Evolutionary conservation across 768 basidiomycete species (phyloP), one percentile per base, ranked within the genome.

Genomic region (Boletellus sp.): DNA sequence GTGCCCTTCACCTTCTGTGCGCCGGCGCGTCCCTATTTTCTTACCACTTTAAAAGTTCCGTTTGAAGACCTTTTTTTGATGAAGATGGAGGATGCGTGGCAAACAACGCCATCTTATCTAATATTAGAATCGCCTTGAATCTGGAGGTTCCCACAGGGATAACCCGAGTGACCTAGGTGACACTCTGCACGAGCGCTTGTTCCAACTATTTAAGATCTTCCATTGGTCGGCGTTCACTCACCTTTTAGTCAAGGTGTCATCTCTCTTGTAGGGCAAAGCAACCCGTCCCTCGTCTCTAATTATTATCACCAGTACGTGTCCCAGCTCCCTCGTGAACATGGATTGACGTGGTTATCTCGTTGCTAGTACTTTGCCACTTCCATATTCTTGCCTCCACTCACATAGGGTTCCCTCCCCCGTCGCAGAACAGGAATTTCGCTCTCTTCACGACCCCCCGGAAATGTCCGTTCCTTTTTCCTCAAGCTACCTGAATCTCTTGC

Each of bases 51-150:
- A 28, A 28, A 28, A 28, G 28, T 28, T 8, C 7, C 7, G 11
- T 28, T 28, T 28, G 4, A 28, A 8, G 4, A 26, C 8, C 33
- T 28, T 26, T 36, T 37, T 42, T 33, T 8, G 26, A 23, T 45
- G 31, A 6, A 8, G 15, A 28, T 28, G 26, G 19, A 23, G n/a
- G 26, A 24, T 26, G 24, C n/a, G 24, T 26, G 9, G 17, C 15
- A 24, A 37, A 36, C 19, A 23, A 23, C 2, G 32, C 46, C 52
- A 44, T 17, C 19, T 41, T 49, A 48, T 53, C 42, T 22, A 48
- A 49, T 37, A 20, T n/a, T 22, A 11, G 33, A 5, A 28, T 36
- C 17, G 16, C 17, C 5, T 12, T 34, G 10, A 20, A 12, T 19
- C 16, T 16, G 33, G 42, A 13, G 28, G 7, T n/a, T 23, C 20